Evolutionary conservation across 805 yeast species (phyloP), one percentile per base, ranked within the genome.

Genomic region (Metschnikowia cerradonensis): DNA sequence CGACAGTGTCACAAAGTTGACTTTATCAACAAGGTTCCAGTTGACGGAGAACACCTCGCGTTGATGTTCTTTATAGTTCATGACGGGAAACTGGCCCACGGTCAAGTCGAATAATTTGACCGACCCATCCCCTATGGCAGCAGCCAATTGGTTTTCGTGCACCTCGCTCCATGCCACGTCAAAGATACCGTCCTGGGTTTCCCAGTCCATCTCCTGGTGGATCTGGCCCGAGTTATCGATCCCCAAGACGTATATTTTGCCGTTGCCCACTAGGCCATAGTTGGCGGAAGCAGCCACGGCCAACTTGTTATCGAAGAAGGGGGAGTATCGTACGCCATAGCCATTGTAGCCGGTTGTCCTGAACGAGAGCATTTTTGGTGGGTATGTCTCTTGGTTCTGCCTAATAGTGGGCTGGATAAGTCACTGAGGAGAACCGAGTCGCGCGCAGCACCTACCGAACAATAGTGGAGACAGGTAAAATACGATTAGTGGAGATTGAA

Each of bases 181-280:
- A 61, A 88, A 90, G 15, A 91, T 72, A 5, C 97, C 96, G 68
- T 92, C 99, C 67, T 92, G 97, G 0, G 98, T 92, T 53, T 90
- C 90, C 72, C 88, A 92, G 14, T 78, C 66, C 4, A 76, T 68
- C 42, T 80, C 82, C 37, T 77, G 77, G 4, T 61, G 60, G 15
- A 89, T 75, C n/a, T 57, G 60, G 0, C 98, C 98, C 53, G 75
- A 70, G 20, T 82, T 80, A 47, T 77, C 80, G 43, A 92, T 87
- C 45, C 82, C 82, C 22, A 92, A 71, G 1, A 92, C 74, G 58
- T 73, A 84, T 30, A 92, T 71, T 58, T 88, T 78, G 5, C 99
- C 99, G 67, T 92, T 92, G 2, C 99, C 99, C 3, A 90, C 96
- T 4, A 92, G 72, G 1, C 98, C 98, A 67, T 83, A 92, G 70